phyloP scores from a whole-genome alignment of 148 eudicot genomes.

The Limonium bicolor region DNA sequence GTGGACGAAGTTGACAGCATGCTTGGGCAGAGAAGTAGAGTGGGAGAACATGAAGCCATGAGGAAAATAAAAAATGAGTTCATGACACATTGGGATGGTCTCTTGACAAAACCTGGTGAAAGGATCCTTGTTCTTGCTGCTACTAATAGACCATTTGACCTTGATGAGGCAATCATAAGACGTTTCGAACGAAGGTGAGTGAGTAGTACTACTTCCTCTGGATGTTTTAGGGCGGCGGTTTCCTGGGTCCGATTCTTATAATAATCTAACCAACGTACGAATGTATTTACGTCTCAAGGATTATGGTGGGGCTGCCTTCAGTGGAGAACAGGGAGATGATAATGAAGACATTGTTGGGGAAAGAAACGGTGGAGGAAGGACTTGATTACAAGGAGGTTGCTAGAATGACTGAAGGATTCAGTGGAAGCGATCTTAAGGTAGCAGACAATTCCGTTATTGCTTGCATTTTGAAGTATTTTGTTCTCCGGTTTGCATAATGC shows the following conservation, averaged over 20 bases:
- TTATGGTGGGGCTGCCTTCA: slow-evolving; percentile 80
- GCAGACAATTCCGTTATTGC: too few relatives aligned
- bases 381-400: slow-evolving; percentile 63
- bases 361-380: slow-evolving; percentile 57
- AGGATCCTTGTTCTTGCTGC: slow-evolving; percentile 92
- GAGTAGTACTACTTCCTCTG: too few relatives aligned
- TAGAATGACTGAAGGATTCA: slow-evolving; percentile 72
- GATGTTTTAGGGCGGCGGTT: too few relatives aligned
- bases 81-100: slow-evolving; percentile 95
- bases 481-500: neutral
- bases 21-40: slow-evolving; percentile 78
- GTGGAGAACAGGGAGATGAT: slow-evolving; percentile 68
- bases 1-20: slow-evolving; percentile 97
- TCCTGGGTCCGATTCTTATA: neutral
- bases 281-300: slow-evolving; percentile 20
- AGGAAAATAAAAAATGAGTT: slow-evolving; percentile 91
- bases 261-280: neutral
- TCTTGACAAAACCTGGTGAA: slow-evolving; percentile 60
- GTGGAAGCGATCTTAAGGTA: slow-evolving; percentile 92
- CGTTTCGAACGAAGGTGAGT: slow-evolving; percentile 89
- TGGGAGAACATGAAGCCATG: slow-evolving; percentile 97
- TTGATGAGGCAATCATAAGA: slow-evolving; percentile 95
- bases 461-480: neutral
- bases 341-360: slow-evolving; percentile 66
- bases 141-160: slow-evolving; percentile 93